A percentile compares a stretch with the other conserved stretches of the same genome.
phyloP scores from a whole-genome alignment of 73 alveolate species.

The Paramecium caudatum region DNA sequence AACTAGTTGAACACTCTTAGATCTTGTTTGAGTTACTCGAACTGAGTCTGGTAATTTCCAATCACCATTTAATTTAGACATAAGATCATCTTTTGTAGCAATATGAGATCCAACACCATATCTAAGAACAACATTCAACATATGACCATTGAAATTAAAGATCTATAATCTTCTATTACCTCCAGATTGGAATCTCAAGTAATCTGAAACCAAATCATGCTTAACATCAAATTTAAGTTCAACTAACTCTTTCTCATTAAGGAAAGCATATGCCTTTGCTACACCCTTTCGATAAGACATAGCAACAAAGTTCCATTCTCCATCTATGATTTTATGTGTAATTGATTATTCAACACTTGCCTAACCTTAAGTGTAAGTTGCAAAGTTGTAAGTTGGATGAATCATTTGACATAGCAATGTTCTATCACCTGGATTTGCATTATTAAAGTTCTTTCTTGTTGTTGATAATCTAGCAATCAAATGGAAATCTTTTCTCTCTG shows the following conservation, averaged over 20 bases:
- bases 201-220: not conserved
- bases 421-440: constrained; percentile 44
- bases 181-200: not conserved
- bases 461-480: constrained; percentile 19
- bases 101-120: constrained; percentile 37
- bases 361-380: not conserved
- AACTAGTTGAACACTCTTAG: not conserved
- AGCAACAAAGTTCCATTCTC: constrained; percentile 4
- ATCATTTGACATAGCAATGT: not conserved
- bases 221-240: not conserved
- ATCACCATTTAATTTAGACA: not conserved
- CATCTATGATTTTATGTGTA: constrained; percentile 4
- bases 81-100: not conserved
- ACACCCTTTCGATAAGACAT: constrained; percentile 9
- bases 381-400: not conserved
- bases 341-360: not conserved
- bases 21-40: not conserved
- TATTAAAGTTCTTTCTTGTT: not conserved
- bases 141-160: constrained; percentile 16
- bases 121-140: not conserved
- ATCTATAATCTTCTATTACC: not conserved
- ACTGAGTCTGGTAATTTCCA: constrained; percentile 47
- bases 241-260: constrained; percentile 13
- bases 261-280: constrained; percentile 38
- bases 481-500: not conserved